Evolutionary conservation across 1,139 yeast species (phyloP).

Genomic region (Taphrina betulina): DNA sequence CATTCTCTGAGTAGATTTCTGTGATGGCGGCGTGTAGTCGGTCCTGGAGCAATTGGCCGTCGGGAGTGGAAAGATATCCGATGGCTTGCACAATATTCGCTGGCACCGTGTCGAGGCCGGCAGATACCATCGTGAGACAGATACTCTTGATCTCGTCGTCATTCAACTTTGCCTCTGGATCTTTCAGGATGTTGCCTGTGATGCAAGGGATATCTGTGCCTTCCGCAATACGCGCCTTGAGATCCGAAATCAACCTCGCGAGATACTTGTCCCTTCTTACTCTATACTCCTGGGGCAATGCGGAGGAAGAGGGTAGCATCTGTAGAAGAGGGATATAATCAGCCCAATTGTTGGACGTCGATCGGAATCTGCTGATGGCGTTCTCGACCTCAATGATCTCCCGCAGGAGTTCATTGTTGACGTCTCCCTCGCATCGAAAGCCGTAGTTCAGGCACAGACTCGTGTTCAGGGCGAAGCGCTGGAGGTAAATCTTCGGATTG

Average conservation of each 20-base stretch:
- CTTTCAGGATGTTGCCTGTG: constrained; percentile 50
- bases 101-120: constrained; percentile 72
- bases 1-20: constrained; percentile 43
- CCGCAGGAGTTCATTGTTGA: constrained; percentile 49
- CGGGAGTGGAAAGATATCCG: constrained; percentile 56
- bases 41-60: constrained; percentile 50
- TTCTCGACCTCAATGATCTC: constrained; percentile 67
- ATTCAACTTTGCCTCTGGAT: constrained; percentile 41
- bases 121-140: constrained; percentile 70
- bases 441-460: constrained; percentile 66
- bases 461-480: constrained; percentile 48
- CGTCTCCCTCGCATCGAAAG: constrained; percentile 49
- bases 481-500: constrained; percentile 37
- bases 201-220: constrained; percentile 47
- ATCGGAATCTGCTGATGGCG: constrained; percentile 60
- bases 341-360: constrained; percentile 60
- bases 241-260: constrained; percentile 45
- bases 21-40: constrained; percentile 49
- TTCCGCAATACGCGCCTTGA: constrained; percentile 41
- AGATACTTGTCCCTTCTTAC: constrained; percentile 57
- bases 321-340: constrained; percentile 63
- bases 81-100: constrained; percentile 57
- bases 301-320: constrained; percentile 33
- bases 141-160: constrained; percentile 56
- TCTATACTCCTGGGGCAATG: constrained; percentile 46